phyloP scores from a whole-genome alignment of 2,329 filamentous ascomycete genomes.

The Coniella lustricola region DNA sequence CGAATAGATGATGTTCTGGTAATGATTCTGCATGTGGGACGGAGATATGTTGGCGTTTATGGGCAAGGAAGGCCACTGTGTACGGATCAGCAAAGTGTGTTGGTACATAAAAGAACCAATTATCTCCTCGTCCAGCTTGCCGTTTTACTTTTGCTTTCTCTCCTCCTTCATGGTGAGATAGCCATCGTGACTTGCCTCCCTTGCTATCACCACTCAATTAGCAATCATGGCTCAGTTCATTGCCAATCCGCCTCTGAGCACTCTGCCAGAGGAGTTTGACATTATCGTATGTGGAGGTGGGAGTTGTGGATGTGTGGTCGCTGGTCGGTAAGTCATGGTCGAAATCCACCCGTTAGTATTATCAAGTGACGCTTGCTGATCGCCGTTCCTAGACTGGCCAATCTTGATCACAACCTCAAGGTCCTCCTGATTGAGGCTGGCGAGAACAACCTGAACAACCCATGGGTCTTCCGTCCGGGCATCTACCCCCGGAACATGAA shows the following conservation, averaged over 20 bases:
- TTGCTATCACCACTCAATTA: neutral
- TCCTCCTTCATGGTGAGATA: neutral
- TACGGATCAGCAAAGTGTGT: too few species aligned
- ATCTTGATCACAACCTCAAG: slow-evolving; percentile 65
- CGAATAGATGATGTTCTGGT: neutral
- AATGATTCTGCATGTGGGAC: neutral
- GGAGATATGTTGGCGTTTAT: neutral
- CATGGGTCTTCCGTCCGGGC: slow-evolving; percentile 68
- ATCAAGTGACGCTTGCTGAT: slow-evolving; percentile 10
- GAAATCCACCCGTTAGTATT: neutral
- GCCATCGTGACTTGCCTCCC: neutral
- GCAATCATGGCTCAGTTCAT: slow-evolving; percentile 14
- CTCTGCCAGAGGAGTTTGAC: slow-evolving; percentile 68
- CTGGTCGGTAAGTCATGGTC: slow-evolving; percentile 38
- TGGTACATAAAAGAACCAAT: too few species aligned
- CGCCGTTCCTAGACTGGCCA: slow-evolving; percentile 50
- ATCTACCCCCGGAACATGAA: slow-evolving; percentile 76
- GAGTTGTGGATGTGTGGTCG: slow-evolving; percentile 55
- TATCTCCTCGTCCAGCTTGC: too few species aligned
- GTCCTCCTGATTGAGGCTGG: slow-evolving; percentile 66
- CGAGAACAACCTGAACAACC: slow-evolving; percentile 70
- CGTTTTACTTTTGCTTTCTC: neutral
- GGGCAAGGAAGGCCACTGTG: neutral
- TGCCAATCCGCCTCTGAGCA: slow-evolving; percentile 9
- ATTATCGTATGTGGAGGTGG: slow-evolving; percentile 75